Evolutionary conservation across 2,329 filamentous ascomycete genomes (phyloP).

Genomic region (Microsporum ferrugineum): DNA sequence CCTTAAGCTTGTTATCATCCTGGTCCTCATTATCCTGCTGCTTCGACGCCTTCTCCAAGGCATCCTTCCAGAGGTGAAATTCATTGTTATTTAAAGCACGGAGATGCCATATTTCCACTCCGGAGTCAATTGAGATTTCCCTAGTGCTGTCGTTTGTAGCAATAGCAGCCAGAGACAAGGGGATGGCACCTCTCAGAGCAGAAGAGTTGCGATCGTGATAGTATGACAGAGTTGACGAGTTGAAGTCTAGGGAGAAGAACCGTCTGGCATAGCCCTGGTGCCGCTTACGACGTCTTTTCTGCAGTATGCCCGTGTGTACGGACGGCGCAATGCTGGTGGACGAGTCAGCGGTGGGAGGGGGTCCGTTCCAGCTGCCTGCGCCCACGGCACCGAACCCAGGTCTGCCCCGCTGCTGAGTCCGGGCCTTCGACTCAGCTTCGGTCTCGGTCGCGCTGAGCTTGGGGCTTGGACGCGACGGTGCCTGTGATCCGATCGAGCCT

Average conservation of each 20-base stretch:
- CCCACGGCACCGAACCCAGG: not conserved
- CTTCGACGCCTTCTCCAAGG: conserved; percentile 70
- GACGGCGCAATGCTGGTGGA: conserved; percentile 29
- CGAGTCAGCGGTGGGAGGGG: not conserved
- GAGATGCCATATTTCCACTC: conserved; percentile 93
- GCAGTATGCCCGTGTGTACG: conserved; percentile 72
- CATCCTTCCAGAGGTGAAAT: conserved; percentile 76
- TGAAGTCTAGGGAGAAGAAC: conserved; percentile 94
- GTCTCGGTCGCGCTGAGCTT: conserved; percentile 7
- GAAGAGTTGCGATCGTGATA: conserved; percentile 92
- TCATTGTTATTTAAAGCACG: conserved; percentile 71
- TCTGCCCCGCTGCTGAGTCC: not conserved
- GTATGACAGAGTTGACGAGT: conserved; percentile 87
- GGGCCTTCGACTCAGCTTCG: not conserved
- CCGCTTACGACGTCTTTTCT: conserved; percentile 85
- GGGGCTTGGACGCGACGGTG: not conserved
- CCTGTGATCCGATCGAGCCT: conserved; percentile 7
- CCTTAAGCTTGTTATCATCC: conserved; percentile 21
- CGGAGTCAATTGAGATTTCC: conserved; percentile 93
- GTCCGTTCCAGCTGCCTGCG: not conserved
- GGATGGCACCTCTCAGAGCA: conserved; percentile 81
- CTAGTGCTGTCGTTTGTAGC: conserved; percentile 76
- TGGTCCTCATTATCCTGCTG: conserved; percentile 23
- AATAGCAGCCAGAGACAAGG: conserved; percentile 79
- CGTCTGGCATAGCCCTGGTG: conserved; percentile 85